phyloP scores from a whole-genome alignment of 2,329 filamentous ascomycete species.

The Fusarium sp. region DNA sequence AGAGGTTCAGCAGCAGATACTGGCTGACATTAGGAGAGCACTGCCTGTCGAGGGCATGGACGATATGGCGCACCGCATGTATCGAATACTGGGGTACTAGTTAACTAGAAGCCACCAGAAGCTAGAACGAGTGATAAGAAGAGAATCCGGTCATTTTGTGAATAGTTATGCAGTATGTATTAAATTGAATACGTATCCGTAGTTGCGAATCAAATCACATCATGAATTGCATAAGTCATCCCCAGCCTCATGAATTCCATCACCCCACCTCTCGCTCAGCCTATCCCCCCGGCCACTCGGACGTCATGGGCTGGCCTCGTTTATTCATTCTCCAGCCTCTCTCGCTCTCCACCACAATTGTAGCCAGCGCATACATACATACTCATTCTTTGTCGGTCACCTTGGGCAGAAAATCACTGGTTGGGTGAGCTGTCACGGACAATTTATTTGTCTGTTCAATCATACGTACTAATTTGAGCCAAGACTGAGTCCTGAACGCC shows the following conservation, averaged over 20 bases:
- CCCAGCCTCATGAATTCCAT: constrained; percentile 38
- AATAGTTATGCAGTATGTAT: neutral
- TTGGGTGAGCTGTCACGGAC: neutral
- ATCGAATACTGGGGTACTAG: constrained; percentile 25
- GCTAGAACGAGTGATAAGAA: neutral
- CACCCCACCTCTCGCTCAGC: constrained; percentile 27
- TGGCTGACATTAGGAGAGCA: constrained; percentile 27
- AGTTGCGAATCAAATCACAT: constrained; percentile 10
- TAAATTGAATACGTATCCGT: neutral
- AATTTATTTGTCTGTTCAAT: neutral
- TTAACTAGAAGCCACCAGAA: neutral
- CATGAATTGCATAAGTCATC: constrained; percentile 33
- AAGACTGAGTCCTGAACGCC: neutral
- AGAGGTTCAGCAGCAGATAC: constrained; percentile 27
- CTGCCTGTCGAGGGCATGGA: constrained; percentile 11
- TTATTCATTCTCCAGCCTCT: constrained; percentile 38
- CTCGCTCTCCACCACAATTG: constrained; percentile 20
- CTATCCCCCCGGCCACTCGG: constrained; percentile 29
- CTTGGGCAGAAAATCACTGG: constrained; percentile 5
- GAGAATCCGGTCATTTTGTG: constrained; percentile 12
- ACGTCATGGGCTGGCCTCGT: constrained; percentile 39
- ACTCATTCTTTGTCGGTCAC: constrained; percentile 3
- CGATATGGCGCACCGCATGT: constrained; percentile 34
- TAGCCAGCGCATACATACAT: constrained; percentile 29
- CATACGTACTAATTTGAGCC: neutral